phyloP scores from a whole-genome alignment of 495 filamentous ascomycete genomes.

The Filosporella fistucella region DNA sequence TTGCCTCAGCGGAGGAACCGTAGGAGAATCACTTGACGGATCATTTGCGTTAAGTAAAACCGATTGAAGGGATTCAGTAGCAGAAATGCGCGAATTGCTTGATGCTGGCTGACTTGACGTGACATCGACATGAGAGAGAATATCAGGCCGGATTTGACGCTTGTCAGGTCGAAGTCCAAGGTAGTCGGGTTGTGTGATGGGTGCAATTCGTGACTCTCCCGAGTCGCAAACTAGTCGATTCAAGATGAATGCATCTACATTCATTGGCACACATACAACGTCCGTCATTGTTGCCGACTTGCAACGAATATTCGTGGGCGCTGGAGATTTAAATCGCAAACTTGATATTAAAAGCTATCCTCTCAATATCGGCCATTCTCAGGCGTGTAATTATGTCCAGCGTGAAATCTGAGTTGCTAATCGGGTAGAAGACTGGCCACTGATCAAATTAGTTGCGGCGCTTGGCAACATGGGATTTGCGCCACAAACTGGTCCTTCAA shows the following conservation, averaged over 20 bases:
- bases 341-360: too few species aligned
- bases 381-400: too few species aligned
- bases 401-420: too few species aligned
- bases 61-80: background rate
- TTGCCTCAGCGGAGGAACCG: background rate
- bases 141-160: slow-evolving; percentile 32
- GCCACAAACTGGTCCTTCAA: too few species aligned
- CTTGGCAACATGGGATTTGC: too few species aligned
- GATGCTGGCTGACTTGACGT: slow-evolving; percentile 30
- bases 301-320: too few species aligned
- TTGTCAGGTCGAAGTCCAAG: slow-evolving; percentile 37
- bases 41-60: too few species aligned
- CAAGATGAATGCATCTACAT: background rate
- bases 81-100: slow-evolving; percentile 31
- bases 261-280: background rate
- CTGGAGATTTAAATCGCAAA: too few species aligned
- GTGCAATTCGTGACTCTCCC: slow-evolving; percentile 30
- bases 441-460: too few species aligned
- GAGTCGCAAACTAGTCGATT: background rate
- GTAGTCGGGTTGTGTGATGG: slow-evolving; percentile 53
- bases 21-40: background rate
- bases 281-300: too few species aligned
- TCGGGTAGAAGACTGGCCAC: too few species aligned
- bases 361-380: too few species aligned
- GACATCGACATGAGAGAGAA: slow-evolving; percentile 38